A percentile compares a stretch with the other conserved stretches of the same genome.
Conservation (phyloP, 1,139 yeast species). For the Kodamaea suecica region DNA sequence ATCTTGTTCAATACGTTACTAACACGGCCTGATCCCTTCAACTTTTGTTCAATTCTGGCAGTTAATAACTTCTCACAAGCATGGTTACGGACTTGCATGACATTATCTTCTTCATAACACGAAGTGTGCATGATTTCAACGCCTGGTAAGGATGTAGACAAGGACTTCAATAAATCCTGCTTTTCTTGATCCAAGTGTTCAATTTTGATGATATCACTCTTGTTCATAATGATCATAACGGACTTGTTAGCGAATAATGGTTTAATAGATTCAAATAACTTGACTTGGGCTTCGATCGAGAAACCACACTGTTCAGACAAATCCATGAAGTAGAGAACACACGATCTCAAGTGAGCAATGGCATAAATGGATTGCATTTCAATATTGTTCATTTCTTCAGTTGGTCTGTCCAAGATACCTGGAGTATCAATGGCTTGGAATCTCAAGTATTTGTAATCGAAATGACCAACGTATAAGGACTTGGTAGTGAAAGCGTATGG, state of each 20-base stretch:
- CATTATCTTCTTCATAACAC: slow-evolving; percentile 91
- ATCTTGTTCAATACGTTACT: slow-evolving; percentile 88
- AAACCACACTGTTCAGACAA: slow-evolving; percentile 98
- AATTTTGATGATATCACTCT: slow-evolving; percentile 81
- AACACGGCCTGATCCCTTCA: slow-evolving; percentile 90
- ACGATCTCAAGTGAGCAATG: slow-evolving; percentile 94
- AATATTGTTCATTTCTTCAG: slow-evolving; percentile 98
- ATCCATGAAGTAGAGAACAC: slow-evolving; percentile 97
- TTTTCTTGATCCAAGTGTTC: slow-evolving; percentile 80
- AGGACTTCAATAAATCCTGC: slow-evolving; percentile 65
- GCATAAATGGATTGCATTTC: slow-evolving; percentile 99
- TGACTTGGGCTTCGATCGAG: slow-evolving; percentile 95
- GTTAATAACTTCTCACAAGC: slow-evolving; percentile 96
- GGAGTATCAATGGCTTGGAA: slow-evolving; percentile 99
- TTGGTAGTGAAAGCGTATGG: slow-evolving; percentile 98
- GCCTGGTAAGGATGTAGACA: slow-evolving; percentile 58
- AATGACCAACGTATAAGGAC: slow-evolving; percentile 92
- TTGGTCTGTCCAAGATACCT: slow-evolving; percentile 96
- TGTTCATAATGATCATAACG: slow-evolving; percentile 92
- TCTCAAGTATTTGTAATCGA: slow-evolving; percentile 93
- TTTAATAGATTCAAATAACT: slow-evolving; percentile 92
- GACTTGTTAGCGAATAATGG: slow-evolving; percentile 96
- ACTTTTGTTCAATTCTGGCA: slow-evolving; percentile 93
- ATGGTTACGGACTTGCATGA: slow-evolving; percentile 92
- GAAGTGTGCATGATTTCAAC: slow-evolving; percentile 93